phyloP scores from a whole-genome alignment of 2,329 filamentous ascomycete species.

The Chaetomium sp. region DNA sequence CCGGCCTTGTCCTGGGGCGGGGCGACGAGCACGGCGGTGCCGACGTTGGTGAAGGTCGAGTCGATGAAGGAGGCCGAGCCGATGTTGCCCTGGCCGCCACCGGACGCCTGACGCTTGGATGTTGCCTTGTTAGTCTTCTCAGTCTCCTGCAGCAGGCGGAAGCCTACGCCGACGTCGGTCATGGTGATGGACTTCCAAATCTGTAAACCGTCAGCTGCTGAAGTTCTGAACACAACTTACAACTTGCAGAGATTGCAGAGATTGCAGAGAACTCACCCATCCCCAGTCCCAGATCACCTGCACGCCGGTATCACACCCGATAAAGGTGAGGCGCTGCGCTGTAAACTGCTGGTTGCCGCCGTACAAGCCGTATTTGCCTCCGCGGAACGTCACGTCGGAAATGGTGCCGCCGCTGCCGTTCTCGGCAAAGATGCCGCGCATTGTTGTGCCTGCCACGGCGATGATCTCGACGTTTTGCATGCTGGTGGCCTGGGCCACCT shows the following conservation, averaged over 20 bases:
- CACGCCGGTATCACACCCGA: slow-evolving; percentile 55
- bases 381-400: slow-evolving; percentile 52
- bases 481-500: slow-evolving; percentile 57
- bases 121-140: too few species aligned
- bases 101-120: too few species aligned
- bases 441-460: slow-evolving; percentile 19
- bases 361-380: slow-evolving; percentile 48
- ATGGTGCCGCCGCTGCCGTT: slow-evolving; percentile 28
- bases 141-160: background rate
- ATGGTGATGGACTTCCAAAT: background rate
- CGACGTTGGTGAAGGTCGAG: background rate
- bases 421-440: slow-evolving; percentile 50
- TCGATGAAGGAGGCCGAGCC: background rate
- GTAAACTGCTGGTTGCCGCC: slow-evolving; percentile 3
- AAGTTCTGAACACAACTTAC: too few species aligned
- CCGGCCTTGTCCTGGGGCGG: background rate
- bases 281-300: slow-evolving; percentile 68
- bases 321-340: slow-evolving; percentile 45
- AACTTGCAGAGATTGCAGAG: too few species aligned
- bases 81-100: background rate
- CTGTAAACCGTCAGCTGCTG: too few species aligned
- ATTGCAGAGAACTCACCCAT: too few species aligned
- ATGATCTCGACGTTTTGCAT: slow-evolving; percentile 39
- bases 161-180: background rate
- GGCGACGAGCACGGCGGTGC: background rate